Evolutionary conservation across 257 asterid genomes (phyloP), one percentile per base, ranked within the genome.

Genomic region (Anisodus acutangulus): DNA sequence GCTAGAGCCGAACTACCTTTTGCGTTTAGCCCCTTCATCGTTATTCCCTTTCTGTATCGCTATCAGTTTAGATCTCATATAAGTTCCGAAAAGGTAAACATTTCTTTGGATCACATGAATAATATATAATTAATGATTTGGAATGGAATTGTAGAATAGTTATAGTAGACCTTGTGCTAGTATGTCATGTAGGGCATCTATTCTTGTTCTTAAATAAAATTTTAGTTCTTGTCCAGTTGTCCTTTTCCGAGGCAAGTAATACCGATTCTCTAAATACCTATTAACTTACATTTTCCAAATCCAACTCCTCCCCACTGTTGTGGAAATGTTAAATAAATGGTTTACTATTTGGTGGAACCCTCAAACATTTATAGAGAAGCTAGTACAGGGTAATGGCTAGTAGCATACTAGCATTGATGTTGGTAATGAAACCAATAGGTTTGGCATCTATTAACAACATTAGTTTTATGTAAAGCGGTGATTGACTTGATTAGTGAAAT

Each of bases 1-100:
- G 22, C 64, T 78, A 78, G 82, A 78, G 12, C 64, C 15, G 3
- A 78, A 78, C 64, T 78, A 54, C 81, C 26, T 26, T 70, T 76
- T 76, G 15, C 57, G 4, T 51, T 51, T 6, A 26, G 9, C 26
- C 64, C 47, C 81, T 53, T 76, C 47, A 26, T 51, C 64, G 45
- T 41, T 69, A 16, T 69, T 69, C 26, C 54, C 54, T 76, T 3
- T 76, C 5, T 51, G 81, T 76, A 53, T 51, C 13, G 63, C 47
- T 6, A 12, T 51, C 63, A 51, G 26, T 76, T 69, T 69, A 76
- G 63, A 16, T 51, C 59, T 76, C 81, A 74, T 51, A 11, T 12
- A 69, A 17, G 51, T 69, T 51, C 63, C 63, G 13, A 51, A 49
- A 51, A 76, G n/a, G 81, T 19, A 26, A 49, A 76, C 7, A 3